Evolutionary conservation across 352 stramenopile species (phyloP).

Genomic region (Labyrinthula sp.): DNA sequence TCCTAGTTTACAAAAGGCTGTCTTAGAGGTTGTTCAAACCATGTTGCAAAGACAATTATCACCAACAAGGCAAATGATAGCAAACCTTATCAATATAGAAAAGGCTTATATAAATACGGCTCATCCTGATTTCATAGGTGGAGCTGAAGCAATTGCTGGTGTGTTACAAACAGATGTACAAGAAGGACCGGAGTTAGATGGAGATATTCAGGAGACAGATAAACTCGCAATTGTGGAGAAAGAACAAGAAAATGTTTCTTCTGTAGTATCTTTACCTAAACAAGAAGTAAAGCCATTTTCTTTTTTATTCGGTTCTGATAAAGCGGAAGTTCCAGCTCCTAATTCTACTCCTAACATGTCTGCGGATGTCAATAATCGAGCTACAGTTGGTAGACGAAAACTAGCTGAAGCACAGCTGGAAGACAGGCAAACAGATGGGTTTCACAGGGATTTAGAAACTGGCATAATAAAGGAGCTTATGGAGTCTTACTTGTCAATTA

Average conservation of each 20-base stretch:
- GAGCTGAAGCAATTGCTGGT: constrained; percentile 69
- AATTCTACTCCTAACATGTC: not conserved
- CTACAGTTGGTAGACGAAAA: not conserved
- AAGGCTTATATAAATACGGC: constrained; percentile 98
- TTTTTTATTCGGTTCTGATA: not conserved
- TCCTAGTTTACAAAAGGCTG: constrained; percentile 64
- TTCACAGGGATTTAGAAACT: constrained; percentile 46
- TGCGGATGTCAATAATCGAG: constrained; percentile 3
- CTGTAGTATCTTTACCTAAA: constrained; percentile 23
- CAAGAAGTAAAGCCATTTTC: constrained; percentile 18
- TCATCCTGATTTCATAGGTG: constrained; percentile 96
- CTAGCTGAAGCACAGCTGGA: too few species aligned
- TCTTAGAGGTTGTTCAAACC: constrained; percentile 12
- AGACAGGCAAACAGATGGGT: too few species aligned
- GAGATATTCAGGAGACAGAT: not conserved
- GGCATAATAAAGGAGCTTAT: constrained; percentile 87
- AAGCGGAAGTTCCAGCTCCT: constrained; percentile 5
- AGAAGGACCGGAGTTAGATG: constrained; percentile 13
- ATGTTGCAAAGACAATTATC: constrained; percentile 41
- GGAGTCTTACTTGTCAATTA: constrained; percentile 94
- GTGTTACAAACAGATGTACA: constrained; percentile 5
- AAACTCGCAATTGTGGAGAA: not conserved
- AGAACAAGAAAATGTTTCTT: constrained; percentile 6
- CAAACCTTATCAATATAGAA: constrained; percentile 94
- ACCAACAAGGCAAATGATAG: constrained; percentile 77